These are phyloP conservation scores for Hysterangium stoloniferum DNA, from an alignment of 768 basidiomycete species.

Conservation along the genomic window DNA sequence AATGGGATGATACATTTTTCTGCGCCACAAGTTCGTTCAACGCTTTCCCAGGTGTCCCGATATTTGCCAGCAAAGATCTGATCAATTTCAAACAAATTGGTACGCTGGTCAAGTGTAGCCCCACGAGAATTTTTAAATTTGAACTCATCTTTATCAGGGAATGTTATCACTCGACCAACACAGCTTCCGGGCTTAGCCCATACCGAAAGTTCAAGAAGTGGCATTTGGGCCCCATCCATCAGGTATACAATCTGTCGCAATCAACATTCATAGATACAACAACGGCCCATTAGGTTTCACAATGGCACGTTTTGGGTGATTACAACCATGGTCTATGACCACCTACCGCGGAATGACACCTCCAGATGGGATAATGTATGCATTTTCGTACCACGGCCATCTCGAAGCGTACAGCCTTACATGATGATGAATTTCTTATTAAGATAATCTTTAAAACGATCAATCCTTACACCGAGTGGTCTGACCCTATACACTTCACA, in stretches of 20 bases:
- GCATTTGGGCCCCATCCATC: slow-evolving; percentile 18
- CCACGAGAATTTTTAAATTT: too few species aligned
- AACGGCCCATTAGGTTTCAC: slow-evolving; percentile 11
- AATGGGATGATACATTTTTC: slow-evolving; percentile 23
- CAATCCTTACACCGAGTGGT: slow-evolving; percentile 21
- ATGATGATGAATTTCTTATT: neutral
- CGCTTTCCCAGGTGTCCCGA: slow-evolving; percentile 28
- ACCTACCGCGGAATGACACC: slow-evolving; percentile 8
- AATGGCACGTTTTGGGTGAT: slow-evolving; percentile 16
- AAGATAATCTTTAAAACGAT: slow-evolving; percentile 10
- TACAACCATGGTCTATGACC: slow-evolving; percentile 15
- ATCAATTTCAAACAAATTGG: slow-evolving; percentile 27
- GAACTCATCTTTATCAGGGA: slow-evolving; percentile 11
- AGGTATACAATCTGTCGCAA: neutral
- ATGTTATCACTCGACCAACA: slow-evolving; percentile 14
- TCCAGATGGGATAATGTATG: slow-evolving; percentile 18
- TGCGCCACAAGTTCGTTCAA: slow-evolving; percentile 29
- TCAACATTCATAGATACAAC: neutral
- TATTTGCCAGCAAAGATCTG: slow-evolving; percentile 26
- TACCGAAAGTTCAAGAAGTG: slow-evolving; percentile 13
- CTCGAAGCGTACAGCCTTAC: neutral
- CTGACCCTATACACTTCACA: slow-evolving; percentile 25
- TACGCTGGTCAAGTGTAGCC: too few species aligned
- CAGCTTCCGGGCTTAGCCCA: slow-evolving; percentile 13
- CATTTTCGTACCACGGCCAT: neutral